Evolutionary conservation across 257 asterid species (phyloP).

Genomic region (Solanum clarkiae): DNA sequence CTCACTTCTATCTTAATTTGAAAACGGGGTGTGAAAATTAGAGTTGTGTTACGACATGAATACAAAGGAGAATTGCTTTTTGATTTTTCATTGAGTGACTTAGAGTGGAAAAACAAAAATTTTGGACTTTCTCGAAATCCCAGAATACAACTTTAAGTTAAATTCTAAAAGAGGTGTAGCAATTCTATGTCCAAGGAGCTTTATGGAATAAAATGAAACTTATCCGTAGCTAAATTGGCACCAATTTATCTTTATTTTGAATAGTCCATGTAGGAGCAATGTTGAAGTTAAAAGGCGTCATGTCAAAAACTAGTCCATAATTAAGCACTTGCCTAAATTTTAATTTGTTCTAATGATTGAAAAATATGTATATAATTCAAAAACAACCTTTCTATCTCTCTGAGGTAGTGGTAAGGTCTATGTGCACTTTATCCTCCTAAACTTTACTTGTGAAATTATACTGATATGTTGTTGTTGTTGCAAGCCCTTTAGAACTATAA

Average conservation of each 20-base stretch:
- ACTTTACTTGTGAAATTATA: too few relatives aligned
- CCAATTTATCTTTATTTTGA: neutral
- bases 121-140: neutral
- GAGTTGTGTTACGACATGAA: too few relatives aligned
- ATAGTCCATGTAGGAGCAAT: neutral
- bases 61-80: neutral
- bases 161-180: neutral
- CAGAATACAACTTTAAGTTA: neutral
- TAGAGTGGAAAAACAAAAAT: neutral
- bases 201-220: neutral
- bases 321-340: neutral
- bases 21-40: too few relatives aligned
- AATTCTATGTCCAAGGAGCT: neutral
- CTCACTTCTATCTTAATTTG: neutral
- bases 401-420: too few relatives aligned
- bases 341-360: neutral
- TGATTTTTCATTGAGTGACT: neutral
- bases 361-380: neutral
- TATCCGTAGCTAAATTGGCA: neutral
- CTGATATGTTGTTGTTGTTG: too few relatives aligned
- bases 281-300: neutral
- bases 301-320: neutral
- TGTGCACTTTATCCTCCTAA: too few relatives aligned
- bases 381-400: too few relatives aligned
- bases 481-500: neutral